phyloP scores from a whole-genome alignment of 2,329 filamentous ascomycete genomes.

The Delphinella strobiligena region DNA sequence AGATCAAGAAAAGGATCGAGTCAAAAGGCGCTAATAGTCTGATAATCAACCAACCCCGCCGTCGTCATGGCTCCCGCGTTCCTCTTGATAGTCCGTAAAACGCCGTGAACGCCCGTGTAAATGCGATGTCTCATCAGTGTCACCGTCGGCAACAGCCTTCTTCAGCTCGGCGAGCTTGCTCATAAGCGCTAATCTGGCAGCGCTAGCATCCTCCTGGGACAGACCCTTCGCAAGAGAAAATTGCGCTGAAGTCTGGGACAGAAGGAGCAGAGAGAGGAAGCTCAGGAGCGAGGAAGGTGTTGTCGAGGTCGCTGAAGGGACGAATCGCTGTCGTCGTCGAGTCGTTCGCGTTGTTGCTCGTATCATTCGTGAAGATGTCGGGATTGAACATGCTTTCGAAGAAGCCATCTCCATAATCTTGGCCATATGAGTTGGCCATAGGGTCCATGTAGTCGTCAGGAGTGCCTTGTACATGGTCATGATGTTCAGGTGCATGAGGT shows the following conservation, averaged over 20 bases:
- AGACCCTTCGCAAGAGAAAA: conserved; percentile 12
- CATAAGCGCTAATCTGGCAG: conserved; percentile 10
- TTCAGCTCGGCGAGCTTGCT: conserved; percentile 6
- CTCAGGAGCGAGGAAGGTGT: conserved; percentile 8
- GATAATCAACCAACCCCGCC: conserved; percentile 6
- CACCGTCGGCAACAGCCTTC: conserved; percentile 6
- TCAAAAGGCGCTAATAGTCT: neutral
- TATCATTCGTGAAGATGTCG: conserved; percentile 1
- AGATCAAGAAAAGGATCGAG: no score
- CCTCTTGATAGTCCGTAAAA: conserved; percentile 2
- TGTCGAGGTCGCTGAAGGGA: conserved; percentile 5
- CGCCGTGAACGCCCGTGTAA: conserved; percentile 8
- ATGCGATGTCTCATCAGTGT: neutral
- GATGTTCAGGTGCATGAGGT: conserved; percentile 19
- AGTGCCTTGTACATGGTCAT: conserved; percentile 21
- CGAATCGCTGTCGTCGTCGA: conserved; percentile 6
- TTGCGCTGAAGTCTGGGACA: conserved; percentile 11
- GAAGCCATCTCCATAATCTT: conserved; percentile 6
- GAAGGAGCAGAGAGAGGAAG: conserved; percentile 9
- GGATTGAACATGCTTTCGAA: conserved; percentile 8
- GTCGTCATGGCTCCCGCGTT: conserved; percentile 6
- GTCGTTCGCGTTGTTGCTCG: conserved; percentile 7
- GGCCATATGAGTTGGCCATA: conserved; percentile 23
- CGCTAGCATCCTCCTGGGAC: conserved; percentile 9
- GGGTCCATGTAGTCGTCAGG: conserved; percentile 21